These are phyloP conservation scores for Akanthomyces lecanii DNA, from an alignment of 2,329 filamentous ascomycete species.

Conservation along the genomic window DNA sequence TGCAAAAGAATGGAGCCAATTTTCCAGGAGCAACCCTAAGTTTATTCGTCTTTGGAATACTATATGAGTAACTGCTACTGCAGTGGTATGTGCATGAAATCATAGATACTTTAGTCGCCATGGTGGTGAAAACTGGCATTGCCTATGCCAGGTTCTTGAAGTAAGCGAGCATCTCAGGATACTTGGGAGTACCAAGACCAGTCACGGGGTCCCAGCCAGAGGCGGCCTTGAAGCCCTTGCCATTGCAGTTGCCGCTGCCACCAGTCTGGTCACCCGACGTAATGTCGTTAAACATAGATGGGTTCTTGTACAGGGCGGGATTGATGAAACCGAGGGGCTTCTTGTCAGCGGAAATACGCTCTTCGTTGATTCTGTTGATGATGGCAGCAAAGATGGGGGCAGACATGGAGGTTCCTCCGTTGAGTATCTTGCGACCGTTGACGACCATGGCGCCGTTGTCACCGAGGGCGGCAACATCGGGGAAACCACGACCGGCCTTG, in stretches of 20 bases:
- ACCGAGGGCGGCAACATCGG: slow-evolving; percentile 40
- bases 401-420: slow-evolving; percentile 17
- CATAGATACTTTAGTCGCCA: neutral
- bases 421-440: slow-evolving; percentile 21
- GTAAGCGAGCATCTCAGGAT: slow-evolving; percentile 11
- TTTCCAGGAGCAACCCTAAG: no score
- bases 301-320: slow-evolving; percentile 17
- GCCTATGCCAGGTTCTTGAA: neutral
- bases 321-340: slow-evolving; percentile 32
- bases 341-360: slow-evolving; percentile 28
- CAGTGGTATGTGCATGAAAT: neutral
- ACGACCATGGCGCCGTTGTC: slow-evolving; percentile 40
- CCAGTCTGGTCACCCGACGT: slow-evolving; percentile 5
- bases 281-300: slow-evolving; percentile 10
- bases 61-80: no score
- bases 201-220: slow-evolving; percentile 17
- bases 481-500: slow-evolving; percentile 38
- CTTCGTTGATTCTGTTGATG: slow-evolving; percentile 21
- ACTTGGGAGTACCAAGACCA: slow-evolving; percentile 18
- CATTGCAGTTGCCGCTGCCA: neutral
- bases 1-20: no score
- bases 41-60: no score
- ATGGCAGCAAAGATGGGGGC: slow-evolving; percentile 20
- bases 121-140: neutral
- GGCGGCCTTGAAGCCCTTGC: neutral